Evolutionary conservation across 148 eudicot species (phyloP).

Genomic region (Talinum fruticosum): DNA sequence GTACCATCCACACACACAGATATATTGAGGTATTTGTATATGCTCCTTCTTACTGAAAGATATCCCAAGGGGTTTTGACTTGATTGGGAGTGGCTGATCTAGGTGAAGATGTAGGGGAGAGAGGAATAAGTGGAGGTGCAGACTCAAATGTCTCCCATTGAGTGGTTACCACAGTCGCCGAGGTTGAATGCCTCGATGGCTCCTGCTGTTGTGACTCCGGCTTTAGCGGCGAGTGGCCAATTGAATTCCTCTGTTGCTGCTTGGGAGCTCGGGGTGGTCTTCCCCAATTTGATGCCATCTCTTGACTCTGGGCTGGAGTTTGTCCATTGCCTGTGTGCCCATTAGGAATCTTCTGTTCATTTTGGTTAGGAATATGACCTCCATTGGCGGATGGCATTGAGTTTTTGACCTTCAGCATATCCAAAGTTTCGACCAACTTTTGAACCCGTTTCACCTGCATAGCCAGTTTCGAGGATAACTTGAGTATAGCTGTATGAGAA

Average conservation of each 20-base stretch:
- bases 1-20: constrained; percentile 47
- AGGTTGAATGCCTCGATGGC: constrained; percentile 41
- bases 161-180: constrained; percentile 78
- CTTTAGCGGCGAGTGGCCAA: constrained; percentile 38
- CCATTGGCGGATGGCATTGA: constrained; percentile 40
- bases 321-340: constrained; percentile 26
- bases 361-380: constrained; percentile 22
- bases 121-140: constrained; percentile 27
- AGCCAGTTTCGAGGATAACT: neutral
- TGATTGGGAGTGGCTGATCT: neutral
- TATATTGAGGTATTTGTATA: constrained; percentile 30
- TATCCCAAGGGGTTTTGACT: constrained; percentile 31
- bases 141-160: constrained; percentile 95
- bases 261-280: constrained; percentile 41
- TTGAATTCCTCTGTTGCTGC: constrained; percentile 44
- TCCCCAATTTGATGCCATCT: constrained; percentile 33
- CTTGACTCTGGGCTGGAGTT: constrained; percentile 12
- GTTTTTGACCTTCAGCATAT: constrained; percentile 63
- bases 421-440: constrained; percentile 81
- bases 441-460: constrained; percentile 78
- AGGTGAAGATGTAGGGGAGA: neutral
- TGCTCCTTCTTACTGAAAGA: constrained; percentile 47
- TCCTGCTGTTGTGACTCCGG: constrained; percentile 28
- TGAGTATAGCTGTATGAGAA: neutral
- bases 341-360: constrained; percentile 23